Base-by-base conservation (phyloP, 805 yeast genomes). In the Kluyveromyces wickerhamii region DNA sequence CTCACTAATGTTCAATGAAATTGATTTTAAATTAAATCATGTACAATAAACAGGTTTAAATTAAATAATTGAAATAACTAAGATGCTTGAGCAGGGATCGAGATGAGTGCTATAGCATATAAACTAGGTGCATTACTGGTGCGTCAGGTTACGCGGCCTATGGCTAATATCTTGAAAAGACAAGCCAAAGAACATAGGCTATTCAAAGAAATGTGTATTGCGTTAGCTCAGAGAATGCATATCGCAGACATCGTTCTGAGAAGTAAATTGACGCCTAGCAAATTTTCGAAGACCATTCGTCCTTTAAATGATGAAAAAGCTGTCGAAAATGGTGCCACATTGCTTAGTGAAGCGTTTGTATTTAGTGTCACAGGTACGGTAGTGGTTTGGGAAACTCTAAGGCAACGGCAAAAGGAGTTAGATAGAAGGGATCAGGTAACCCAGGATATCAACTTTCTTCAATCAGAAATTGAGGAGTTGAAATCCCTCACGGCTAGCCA, bases 281-380 rank as follows among this genome's bases (percentile, higher is more conserved):
- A 48, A n/a, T 49, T 46, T 10, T 51, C 71, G 31, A 72, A 70
- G 46, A 38, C 40, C 16, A 71, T 84, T 7, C 69, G 94, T 31
- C 94, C 94, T 0, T 67, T 85, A 52, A 84, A 83, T 52, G 94
- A 84, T 45, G 73, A 76, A 9, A 78, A 75, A 49, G 95, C 95
- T 23, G 71, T 86, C 27, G 92, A 85, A 39, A 74, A 69, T 39
- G 95, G 94, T 1, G 92, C 94, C 28, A 79, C 70, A 37, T 74
- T 84, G 51, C 59, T 85, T 9, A 79, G 89, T 29, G 95, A 85
- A 53, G 54, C 77, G 21, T 79, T 85, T 49, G 75, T 85, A 13
- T 85, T 86, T 47, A 63, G 79, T 18, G 89, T 86, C 16, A 94
- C 92, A 1, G 92, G 94, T 4, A 68, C 79, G 1, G 66, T 82